Base-by-base conservation (phyloP, 805 yeast genomes). In the Pichia sporocuriosa region DNA sequence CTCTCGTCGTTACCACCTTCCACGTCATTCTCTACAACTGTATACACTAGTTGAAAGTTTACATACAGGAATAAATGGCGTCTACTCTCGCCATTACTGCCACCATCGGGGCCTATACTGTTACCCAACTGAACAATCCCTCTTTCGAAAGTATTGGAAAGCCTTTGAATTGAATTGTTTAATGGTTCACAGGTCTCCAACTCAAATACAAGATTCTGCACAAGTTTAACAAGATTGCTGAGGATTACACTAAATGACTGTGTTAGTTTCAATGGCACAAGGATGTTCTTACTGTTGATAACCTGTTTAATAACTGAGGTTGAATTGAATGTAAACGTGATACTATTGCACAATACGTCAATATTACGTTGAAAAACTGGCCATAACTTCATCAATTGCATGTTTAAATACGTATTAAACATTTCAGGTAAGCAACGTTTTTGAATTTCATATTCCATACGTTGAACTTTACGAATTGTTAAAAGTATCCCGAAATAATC, bases 401-500 rank as follows among this genome's bases (percentile, higher is more conserved):
- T 67, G 51, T 83, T 79, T 48, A 82, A 68, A 57, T 82, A 84
- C 45, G 77, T 84, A 47, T 81, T 86, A 2, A 48, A 33, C 58
- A 79, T 64, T 5, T 78, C 78, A 0, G 94, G 89, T 2, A 83
- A 77, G 43, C 73, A 74, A 44, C 84, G 70, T 47, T 75, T 81
- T 55, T 84, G 89, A 20, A 84, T 63, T 48, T 77, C 81, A 41
- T 73, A 72, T 46, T 77, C 83, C 42, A 84, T 61, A 4, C 72
- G 69, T 47, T 85, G 89, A 1, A 80, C 68, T 24, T 87, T 60
- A 39, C 95, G 68, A 24, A 90, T 84, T 53, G 84, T 75, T 6
- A 88, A 69, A 35, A 93, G 63, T 2, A 87, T 67, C 0, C 96
- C 96, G 59, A 79, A 84, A 1, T 79, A 74, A 58, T 93, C 98